Evolutionary conservation across 495 filamentous ascomycete species (phyloP).

Genomic region (Stereocaulon alpinum): DNA sequence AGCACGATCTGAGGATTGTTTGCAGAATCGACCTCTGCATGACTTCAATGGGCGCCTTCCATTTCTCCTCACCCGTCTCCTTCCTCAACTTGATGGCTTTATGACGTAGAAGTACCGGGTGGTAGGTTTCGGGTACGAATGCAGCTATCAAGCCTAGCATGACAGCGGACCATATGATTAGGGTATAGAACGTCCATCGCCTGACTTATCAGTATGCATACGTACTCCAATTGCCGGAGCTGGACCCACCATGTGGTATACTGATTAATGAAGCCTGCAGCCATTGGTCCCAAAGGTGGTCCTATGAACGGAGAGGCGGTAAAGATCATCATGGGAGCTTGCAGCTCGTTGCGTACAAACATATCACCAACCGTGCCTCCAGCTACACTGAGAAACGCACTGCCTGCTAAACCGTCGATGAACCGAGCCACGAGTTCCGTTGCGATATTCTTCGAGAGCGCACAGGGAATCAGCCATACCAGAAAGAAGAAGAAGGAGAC

Average conservation of each 20-base stretch:
- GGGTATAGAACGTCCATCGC: conserved; percentile 83
- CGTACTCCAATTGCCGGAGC: too few relatives aligned
- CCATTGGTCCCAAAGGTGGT: conserved; percentile 32
- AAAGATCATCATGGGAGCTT: conserved; percentile 71
- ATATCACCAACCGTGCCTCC: conserved; percentile 88
- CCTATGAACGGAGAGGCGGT: conserved; percentile 71
- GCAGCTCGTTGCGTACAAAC: conserved; percentile 66
- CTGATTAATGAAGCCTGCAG: conserved; percentile 68
- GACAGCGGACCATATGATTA: conserved; percentile 69
- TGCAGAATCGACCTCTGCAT: conserved; percentile 55
- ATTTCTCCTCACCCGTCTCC: conserved; percentile 66
- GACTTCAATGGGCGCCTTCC: conserved; percentile 74
- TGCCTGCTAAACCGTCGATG: conserved; percentile 73
- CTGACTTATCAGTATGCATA: conserved; percentile 22
- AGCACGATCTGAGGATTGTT: conserved; percentile 60
- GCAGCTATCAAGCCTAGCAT: conserved; percentile 53
- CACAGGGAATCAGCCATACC: conserved; percentile 81
- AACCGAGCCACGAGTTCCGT: conserved; percentile 81
- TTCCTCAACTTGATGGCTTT: conserved; percentile 65
- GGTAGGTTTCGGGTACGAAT: conserved; percentile 88
- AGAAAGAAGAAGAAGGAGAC: conserved; percentile 66
- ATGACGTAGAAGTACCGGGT: conserved; percentile 59
- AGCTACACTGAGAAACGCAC: conserved; percentile 80
- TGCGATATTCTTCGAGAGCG: conserved; percentile 70
- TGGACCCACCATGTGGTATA: conserved; percentile 54